These are phyloP conservation scores for Leptographium procerum DNA, from an alignment of 2,329 filamentous ascomycete genomes.

Conservation along the genomic window DNA sequence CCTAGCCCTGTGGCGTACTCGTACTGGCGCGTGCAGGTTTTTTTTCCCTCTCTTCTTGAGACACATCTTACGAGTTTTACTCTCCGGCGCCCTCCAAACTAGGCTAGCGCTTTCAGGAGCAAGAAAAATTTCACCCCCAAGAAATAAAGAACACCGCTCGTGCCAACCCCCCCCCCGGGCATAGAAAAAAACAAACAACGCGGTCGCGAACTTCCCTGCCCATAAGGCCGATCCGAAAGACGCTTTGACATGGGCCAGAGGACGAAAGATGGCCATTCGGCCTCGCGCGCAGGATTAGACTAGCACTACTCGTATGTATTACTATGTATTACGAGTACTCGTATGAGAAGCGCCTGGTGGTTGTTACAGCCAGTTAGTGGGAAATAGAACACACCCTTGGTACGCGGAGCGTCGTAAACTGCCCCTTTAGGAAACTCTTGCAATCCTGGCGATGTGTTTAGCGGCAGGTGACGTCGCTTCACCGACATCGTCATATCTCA, in stretches of 20 bases:
- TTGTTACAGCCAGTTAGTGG: neutral
- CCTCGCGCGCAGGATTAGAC: neutral
- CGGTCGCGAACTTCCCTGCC: neutral
- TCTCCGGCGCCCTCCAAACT: neutral
- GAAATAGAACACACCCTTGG: neutral
- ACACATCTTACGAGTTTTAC: conserved; percentile 1
- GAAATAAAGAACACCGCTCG: neutral
- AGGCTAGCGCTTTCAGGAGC: neutral
- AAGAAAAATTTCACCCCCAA: neutral
- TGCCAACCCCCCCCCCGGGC: neutral
- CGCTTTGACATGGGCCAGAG: neutral
- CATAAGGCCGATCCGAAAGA: neutral
- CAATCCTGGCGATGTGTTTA: neutral
- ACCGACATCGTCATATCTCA: neutral
- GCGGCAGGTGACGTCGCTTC: neutral
- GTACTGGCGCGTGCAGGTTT: neutral
- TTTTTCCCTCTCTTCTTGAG: neutral
- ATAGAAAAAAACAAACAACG: neutral
- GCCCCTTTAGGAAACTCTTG: neutral
- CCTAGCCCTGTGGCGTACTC: neutral
- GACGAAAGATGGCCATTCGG: neutral
- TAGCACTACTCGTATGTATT: too few species aligned
- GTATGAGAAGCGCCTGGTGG: neutral
- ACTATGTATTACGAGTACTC: neutral
- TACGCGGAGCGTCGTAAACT: neutral